phyloP scores from a whole-genome alignment of 768 basidiomycete species.

The Hortiboletus flavorubellus region DNA sequence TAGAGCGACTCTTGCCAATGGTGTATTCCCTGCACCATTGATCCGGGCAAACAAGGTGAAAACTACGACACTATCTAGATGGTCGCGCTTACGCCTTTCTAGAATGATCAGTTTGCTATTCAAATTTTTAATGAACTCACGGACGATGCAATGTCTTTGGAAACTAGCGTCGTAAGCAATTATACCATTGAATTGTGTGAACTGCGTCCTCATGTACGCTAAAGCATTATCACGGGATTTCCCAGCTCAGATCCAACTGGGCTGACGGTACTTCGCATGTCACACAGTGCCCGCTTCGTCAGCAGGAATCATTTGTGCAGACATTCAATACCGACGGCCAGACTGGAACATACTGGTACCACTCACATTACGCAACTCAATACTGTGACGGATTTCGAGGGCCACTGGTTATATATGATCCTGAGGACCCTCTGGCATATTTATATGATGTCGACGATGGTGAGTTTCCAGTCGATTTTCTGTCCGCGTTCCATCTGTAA shows the following conservation, averaged over 20 bases:
- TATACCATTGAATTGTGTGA: neutral
- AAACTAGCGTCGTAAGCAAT: slow-evolving; percentile 38
- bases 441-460: slow-evolving; percentile 46
- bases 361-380: slow-evolving; percentile 14
- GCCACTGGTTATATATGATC: slow-evolving; percentile 16
- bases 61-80: neutral
- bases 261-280: slow-evolving; percentile 1
- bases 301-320: slow-evolving; percentile 32
- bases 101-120: neutral
- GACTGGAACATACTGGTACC: slow-evolving; percentile 44
- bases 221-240: slow-evolving; percentile 7
- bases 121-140: slow-evolving; percentile 13
- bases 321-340: slow-evolving; percentile 26
- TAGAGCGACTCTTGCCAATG: neutral
- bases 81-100: neutral
- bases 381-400: slow-evolving; percentile 24
- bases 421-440: slow-evolving; percentile 1
- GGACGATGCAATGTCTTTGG: slow-evolving; percentile 44
- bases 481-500: neutral
- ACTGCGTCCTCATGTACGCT: slow-evolving; percentile 1
- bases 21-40: slow-evolving; percentile 39
- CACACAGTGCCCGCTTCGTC: slow-evolving; percentile 7
- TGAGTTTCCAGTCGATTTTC: neutral
- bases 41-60: slow-evolving; percentile 37
- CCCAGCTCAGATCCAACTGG: slow-evolving; percentile 5